Percentiles rank a stretch among this genome's conserved stretches.
These are phyloP conservation scores for Phoma sp. DNA, from an alignment of 2,329 filamentous ascomycete genomes.

Conservation along the genomic window DNA sequence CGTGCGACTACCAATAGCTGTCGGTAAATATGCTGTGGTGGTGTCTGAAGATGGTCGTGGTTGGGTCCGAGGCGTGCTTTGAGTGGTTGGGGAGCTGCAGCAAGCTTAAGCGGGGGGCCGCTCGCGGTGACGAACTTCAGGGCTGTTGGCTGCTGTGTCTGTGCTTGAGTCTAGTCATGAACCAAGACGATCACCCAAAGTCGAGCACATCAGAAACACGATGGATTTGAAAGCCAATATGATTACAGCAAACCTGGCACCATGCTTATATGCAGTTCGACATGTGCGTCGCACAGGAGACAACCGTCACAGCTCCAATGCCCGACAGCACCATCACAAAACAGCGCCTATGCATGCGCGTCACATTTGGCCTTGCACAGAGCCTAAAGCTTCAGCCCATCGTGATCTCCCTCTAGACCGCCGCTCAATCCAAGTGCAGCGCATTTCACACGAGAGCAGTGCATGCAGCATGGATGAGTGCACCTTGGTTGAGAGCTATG, in stretches of 20 bases:
- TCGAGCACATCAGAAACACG: not conserved
- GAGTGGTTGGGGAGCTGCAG: conserved; percentile 38
- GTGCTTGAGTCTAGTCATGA: conserved; percentile 1
- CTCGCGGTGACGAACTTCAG: conserved; percentile 11
- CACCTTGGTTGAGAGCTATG: not conserved
- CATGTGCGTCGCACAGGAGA: conserved; percentile 36
- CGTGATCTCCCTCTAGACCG: not conserved
- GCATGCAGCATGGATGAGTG: not conserved
- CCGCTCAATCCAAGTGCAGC: conserved; percentile 10
- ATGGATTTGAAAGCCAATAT: not conserved
- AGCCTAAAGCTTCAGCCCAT: conserved; percentile 1
- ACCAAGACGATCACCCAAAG: not conserved
- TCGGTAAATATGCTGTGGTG: conserved; percentile 31
- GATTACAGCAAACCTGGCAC: conserved; percentile 5
- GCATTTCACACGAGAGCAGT: not conserved
- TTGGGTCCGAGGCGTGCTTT: conserved; percentile 42
- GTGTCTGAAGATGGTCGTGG: conserved; percentile 41
- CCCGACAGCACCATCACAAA: conserved; percentile 6
- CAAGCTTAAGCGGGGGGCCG: conserved; percentile 31
- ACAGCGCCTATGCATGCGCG: conserved; percentile 17
- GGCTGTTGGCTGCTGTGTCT: not conserved
- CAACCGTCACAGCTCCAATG: conserved; percentile 3
- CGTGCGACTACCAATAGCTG: conserved; percentile 37
- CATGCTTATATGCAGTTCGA: conserved; percentile 35
- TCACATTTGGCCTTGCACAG: conserved; percentile 13